Conservation (phyloP, 164 flowering plant species). For the Aristolochia californica region DNA sequence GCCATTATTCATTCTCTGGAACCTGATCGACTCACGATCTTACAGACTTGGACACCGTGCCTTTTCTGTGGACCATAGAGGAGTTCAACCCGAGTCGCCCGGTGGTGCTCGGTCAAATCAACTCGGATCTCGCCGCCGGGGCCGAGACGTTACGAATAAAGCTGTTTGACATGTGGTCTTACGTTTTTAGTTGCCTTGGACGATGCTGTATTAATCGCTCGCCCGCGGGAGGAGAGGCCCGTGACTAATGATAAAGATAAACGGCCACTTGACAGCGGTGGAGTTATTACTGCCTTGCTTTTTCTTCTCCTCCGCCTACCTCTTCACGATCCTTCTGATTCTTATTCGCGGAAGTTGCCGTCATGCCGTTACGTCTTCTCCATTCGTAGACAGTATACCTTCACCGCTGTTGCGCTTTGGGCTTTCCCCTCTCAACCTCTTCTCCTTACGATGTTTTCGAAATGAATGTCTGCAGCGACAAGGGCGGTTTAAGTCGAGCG, state of each 20-base stretch:
- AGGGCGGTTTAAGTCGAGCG: too few species aligned
- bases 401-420: neutral
- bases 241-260: slow-evolving; percentile 17
- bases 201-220: neutral
- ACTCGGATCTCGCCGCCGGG: neutral
- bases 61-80: too few species aligned
- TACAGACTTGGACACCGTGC: too few species aligned
- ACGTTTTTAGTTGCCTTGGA: too few species aligned
- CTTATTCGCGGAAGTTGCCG: neutral
- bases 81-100: too few species aligned
- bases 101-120: neutral
- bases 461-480: too few species aligned
- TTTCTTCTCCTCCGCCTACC: slow-evolving; percentile 1
- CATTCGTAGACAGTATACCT: neutral
- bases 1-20: too few species aligned
- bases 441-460: neutral
- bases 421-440: neutral
- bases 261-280: slow-evolving; percentile 11
- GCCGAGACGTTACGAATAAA: neutral
- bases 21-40: too few species aligned
- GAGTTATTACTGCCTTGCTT: slow-evolving; percentile 1
- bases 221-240: neutral
- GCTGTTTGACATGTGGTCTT: neutral
- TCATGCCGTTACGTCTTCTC: neutral
- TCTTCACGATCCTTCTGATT: neutral